Base-by-base conservation (phyloP, 1,284 basidiomycete species). In the Ustilago crameri region DNA sequence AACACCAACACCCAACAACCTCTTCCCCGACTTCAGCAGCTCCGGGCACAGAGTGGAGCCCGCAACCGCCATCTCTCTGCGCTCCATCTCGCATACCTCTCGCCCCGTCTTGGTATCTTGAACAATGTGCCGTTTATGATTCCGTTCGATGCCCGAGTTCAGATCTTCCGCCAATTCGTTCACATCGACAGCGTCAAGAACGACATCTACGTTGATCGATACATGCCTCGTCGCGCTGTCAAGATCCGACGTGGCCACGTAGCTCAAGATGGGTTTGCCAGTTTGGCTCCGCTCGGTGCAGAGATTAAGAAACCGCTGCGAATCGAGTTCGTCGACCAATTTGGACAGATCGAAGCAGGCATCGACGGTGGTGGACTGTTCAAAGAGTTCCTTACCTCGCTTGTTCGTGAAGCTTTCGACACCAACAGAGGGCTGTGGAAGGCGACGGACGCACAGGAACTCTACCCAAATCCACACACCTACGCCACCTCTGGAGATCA, bases 121-220 rank as follows among this genome's bases (percentile, higher is more conserved):
- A 93, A 97, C 85, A 95, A 97, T 83, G 92, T 98, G 51, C 96
- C 95, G 0, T 98, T 98, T 85, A 90, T 93, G 14, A 92, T 98
- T 59, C 95, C 95, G 0, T 98, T 98, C 84, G 90, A 92, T 61
- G 89, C 90, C 0, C 90, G 95, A 20, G 91, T 98, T 8, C 87
- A 90, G 43, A 93, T 98, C 45, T 97, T 98, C 84, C 56, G 75
- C 10, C 74, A 76, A 32, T 79, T 76, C 48, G 68, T 80, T 37
- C 38, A 50, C 24, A 77, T 69, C 26, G 79, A 80, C 24, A 60
- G 53, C 3, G 52, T 64, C 34, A 67, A 71, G 40, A 61, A 64
- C 40, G 42, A 68, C 17, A 66, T 76, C 57, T 54, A 59, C 22
- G 40, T 9, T 1, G 50, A 52, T 14, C 48, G 40, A 9, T 60